Evolutionary conservation across 2,329 filamentous ascomycete genomes (phyloP).

Genomic region (Ceratocystis colombiana): DNA sequence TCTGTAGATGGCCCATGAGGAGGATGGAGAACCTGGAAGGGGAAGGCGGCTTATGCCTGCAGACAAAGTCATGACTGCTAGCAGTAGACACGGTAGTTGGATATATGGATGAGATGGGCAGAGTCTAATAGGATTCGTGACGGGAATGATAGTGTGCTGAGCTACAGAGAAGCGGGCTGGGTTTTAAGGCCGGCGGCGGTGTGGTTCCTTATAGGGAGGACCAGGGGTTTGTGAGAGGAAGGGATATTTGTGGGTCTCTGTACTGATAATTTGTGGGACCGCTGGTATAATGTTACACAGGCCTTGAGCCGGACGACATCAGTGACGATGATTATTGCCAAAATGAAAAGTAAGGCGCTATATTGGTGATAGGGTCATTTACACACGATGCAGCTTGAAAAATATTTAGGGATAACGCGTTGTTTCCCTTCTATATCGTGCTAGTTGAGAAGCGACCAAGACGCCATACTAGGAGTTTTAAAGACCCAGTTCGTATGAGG

Average conservation of each 20-base stretch:
- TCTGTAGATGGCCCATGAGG: constrained; percentile 65
- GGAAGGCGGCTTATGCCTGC: constrained; percentile 38
- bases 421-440: no score
- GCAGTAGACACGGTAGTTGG: neutral
- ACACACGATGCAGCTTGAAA: no score
- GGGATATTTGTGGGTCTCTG: neutral
- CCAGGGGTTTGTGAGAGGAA: neutral
- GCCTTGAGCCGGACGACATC: neutral
- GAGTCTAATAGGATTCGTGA: neutral
- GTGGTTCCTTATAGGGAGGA: neutral
- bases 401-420: no score
- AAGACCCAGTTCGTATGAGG: no score
- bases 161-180: neutral
- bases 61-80: neutral
- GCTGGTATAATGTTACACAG: neutral
- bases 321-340: no score
- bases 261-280: constrained; percentile 5
- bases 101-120: neutral
- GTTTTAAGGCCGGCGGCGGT: neutral
- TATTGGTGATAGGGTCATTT: no score
- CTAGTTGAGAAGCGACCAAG: no score
- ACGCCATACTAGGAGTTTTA: no score
- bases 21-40: constrained; percentile 47
- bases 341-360: no score
- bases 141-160: neutral